Percentiles rank a stretch among this genome's conserved stretches.
Evolutionary conservation across 495 filamentous ascomycete species (phyloP).

Genomic region (Hyaloscypha finlandica): DNA sequence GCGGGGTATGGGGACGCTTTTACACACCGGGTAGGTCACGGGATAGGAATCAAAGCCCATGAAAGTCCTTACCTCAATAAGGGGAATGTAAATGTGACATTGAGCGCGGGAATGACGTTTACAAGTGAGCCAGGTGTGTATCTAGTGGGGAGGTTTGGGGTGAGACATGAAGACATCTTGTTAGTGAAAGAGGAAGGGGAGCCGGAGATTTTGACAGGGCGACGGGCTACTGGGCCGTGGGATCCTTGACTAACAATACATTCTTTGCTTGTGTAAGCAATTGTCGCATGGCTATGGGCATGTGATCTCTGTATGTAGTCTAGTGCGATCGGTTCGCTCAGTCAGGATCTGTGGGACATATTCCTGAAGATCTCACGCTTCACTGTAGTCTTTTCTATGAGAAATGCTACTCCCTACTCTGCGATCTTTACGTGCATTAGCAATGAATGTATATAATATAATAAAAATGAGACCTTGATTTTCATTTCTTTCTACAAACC

Average conservation of each 20-base stretch:
- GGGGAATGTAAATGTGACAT: constrained; percentile 43
- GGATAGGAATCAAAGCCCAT: constrained; percentile 55
- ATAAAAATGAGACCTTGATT: not conserved
- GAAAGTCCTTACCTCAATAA: constrained; percentile 59
- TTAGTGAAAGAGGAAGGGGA: constrained; percentile 48
- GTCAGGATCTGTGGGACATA: too few relatives aligned
- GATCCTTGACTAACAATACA: constrained; percentile 40
- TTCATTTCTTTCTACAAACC: constrained; percentile 29
- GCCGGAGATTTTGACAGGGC: constrained; percentile 48
- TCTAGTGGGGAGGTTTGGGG: constrained; percentile 53
- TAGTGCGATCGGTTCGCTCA: too few relatives aligned
- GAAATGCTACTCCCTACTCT: too few relatives aligned
- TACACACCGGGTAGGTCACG: constrained; percentile 59
- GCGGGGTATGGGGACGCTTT: constrained; percentile 54
- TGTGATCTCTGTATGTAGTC: too few relatives aligned
- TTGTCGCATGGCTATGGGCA: too few relatives aligned
- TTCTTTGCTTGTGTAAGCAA: not conserved
- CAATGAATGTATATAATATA: not conserved
- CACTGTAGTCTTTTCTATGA: too few relatives aligned
- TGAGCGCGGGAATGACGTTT: constrained; percentile 55
- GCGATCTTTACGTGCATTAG: too few relatives aligned
- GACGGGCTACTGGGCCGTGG: constrained; percentile 46
- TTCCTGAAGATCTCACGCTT: too few relatives aligned
- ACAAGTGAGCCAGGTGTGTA: constrained; percentile 60
- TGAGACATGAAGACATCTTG: constrained; percentile 55